Conservation (phyloP, 305 asterid genomes). For the Stenogyne calaminthoides region DNA sequence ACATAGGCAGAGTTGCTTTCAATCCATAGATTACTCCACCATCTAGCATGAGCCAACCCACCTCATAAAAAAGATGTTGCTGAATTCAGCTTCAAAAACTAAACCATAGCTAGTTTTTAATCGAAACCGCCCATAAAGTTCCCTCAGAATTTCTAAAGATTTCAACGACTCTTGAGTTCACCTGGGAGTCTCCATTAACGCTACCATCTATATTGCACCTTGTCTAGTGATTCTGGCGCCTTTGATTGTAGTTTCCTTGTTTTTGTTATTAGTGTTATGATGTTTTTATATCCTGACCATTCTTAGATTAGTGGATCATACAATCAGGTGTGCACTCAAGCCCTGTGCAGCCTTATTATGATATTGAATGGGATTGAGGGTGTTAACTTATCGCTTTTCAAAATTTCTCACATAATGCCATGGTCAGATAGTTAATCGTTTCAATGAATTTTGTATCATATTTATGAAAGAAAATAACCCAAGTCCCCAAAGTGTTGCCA, state of each 20-base stretch:
- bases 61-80: too few relatives aligned
- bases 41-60: too few relatives aligned
- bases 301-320: background rate
- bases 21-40: too few relatives aligned
- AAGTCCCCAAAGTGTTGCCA: background rate
- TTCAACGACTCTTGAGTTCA: too few relatives aligned
- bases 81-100: too few relatives aligned
- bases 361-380: background rate
- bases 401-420: slow-evolving; percentile 1
- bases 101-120: too few relatives aligned
- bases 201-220: too few relatives aligned
- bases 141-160: too few relatives aligned
- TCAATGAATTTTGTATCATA: background rate
- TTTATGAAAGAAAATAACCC: background rate
- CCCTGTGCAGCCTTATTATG: background rate
- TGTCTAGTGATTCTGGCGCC: background rate
- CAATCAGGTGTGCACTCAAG: background rate
- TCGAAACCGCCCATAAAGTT: too few relatives aligned
- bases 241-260: background rate
- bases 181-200: too few relatives aligned
- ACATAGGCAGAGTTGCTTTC: too few relatives aligned
- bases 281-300: background rate
- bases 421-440: background rate
- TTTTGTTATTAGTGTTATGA: background rate
- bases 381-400: background rate